Evolutionary conservation across 1,139 yeast species (phyloP).

Genomic region (Taphrina sp.): DNA sequence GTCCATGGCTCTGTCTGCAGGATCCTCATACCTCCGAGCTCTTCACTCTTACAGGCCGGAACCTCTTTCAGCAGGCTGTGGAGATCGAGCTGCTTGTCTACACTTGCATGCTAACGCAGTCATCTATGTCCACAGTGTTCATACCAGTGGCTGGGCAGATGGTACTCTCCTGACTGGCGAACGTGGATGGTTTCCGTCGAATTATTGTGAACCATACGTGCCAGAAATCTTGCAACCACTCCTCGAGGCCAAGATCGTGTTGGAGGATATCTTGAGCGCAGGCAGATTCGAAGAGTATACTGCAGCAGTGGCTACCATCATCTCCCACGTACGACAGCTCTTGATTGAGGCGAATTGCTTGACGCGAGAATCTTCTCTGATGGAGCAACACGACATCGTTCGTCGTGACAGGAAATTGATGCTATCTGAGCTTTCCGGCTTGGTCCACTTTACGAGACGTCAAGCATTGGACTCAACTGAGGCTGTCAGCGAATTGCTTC

Average conservation of each 20-base stretch:
- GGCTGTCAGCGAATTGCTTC: slow-evolving; percentile 52
- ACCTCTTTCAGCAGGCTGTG: slow-evolving; percentile 3
- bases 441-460: slow-evolving; percentile 71
- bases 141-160: slow-evolving; percentile 97
- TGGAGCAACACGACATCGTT: slow-evolving; percentile 65
- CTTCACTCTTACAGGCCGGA: slow-evolving; percentile 18
- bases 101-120: slow-evolving; percentile 77
- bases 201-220: slow-evolving; percentile 65
- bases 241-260: slow-evolving; percentile 71
- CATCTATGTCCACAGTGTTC: slow-evolving; percentile 84
- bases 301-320: slow-evolving; percentile 55
- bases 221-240: slow-evolving; percentile 56
- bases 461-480: slow-evolving; percentile 58
- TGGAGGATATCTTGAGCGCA: slow-evolving; percentile 41
- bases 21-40: slow-evolving; percentile 14
- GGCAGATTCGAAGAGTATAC: slow-evolving; percentile 39
- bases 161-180: slow-evolving; percentile 72
- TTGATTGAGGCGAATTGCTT: slow-evolving; percentile 69
- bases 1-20: neutral
- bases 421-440: slow-evolving; percentile 85
- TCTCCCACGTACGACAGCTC: slow-evolving; percentile 74
- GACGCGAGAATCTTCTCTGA: slow-evolving; percentile 77
- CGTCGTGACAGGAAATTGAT: slow-evolving; percentile 73
- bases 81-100: slow-evolving; percentile 51
- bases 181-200: slow-evolving; percentile 97